These are phyloP conservation scores for Annona cherimola DNA, from an alignment of 164 flowering plant genomes.

Conservation along the genomic window DNA sequence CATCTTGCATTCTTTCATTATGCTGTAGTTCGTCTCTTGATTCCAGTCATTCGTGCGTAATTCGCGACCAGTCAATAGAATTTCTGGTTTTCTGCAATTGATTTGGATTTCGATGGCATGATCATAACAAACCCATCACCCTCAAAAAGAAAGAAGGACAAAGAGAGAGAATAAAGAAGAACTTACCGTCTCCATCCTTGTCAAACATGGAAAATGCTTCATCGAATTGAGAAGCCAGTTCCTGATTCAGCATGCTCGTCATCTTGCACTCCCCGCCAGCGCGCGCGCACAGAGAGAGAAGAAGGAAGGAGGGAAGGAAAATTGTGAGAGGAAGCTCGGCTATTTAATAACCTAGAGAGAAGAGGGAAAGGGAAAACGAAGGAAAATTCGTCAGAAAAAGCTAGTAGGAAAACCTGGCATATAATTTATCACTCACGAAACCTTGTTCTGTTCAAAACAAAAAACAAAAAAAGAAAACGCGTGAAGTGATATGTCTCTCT, in stretches of 20 bases:
- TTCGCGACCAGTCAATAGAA: too few species aligned
- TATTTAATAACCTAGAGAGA: neutral
- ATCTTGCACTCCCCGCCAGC: neutral
- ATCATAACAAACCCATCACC: too few species aligned
- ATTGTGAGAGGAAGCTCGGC: neutral
- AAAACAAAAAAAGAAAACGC: too few species aligned
- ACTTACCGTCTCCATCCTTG: conserved; percentile 22
- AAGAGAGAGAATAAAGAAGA: neutral
- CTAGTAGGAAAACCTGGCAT: neutral
- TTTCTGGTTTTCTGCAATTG: too few species aligned
- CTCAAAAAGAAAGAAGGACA: neutral
- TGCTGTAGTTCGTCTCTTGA: too few species aligned
- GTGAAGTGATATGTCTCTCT: too few species aligned
- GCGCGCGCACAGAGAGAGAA: neutral
- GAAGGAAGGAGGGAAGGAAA: conserved; percentile 3
- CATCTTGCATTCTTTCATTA: too few species aligned
- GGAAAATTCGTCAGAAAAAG: neutral
- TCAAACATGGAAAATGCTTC: conserved; percentile 47
- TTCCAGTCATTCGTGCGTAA: too few species aligned
- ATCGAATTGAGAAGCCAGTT: conserved; percentile 38
- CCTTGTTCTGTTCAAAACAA: too few species aligned
- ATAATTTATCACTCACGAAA: too few species aligned
- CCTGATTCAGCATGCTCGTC: conserved; percentile 28
- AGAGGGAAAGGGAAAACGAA: neutral
- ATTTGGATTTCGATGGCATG: too few species aligned